Conservation (phyloP, 805 yeast species). For the Schwanniomyces vanrijiae region DNA sequence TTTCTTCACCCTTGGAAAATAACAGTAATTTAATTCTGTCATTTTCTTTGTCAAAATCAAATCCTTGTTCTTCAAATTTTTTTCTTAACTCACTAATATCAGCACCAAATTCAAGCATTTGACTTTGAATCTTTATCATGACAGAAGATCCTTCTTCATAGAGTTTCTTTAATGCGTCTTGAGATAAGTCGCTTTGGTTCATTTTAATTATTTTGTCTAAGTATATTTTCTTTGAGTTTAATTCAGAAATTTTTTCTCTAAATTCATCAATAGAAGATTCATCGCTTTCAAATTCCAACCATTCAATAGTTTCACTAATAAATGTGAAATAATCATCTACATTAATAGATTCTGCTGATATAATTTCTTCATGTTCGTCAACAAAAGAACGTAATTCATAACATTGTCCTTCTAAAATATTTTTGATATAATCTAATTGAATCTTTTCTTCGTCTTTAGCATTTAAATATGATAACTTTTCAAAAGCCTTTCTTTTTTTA, state of each 20-base stretch:
- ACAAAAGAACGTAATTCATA: conserved; percentile 65
- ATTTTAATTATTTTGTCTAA: conserved; percentile 40
- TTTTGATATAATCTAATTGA: conserved; percentile 57
- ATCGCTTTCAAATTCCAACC: conserved; percentile 77
- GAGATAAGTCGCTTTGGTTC: conserved; percentile 47
- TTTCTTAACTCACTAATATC: conserved; percentile 43
- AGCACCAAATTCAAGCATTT: conserved; percentile 44
- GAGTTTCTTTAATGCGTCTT: conserved; percentile 42
- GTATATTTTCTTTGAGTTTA: conserved; percentile 16
- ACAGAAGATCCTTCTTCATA: conserved; percentile 43
- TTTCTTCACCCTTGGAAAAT: conserved; percentile 19
- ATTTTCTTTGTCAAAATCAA: conserved; percentile 55
- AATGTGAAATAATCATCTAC: conserved; percentile 11
- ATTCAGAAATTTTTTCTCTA: conserved; percentile 19
- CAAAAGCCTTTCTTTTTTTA: conserved; percentile 44
- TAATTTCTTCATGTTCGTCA: conserved; percentile 53
- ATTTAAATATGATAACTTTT: conserved; percentile 53
- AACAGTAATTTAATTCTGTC: conserved; percentile 37
- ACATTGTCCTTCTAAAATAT: conserved; percentile 69
- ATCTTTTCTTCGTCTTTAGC: conserved; percentile 54
- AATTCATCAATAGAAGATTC: conserved; percentile 37
- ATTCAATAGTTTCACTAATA: conserved; percentile 58
- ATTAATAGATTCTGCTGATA: conserved; percentile 26
- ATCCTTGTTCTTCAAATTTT: conserved; percentile 42
- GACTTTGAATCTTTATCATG: conserved; percentile 43